Conservation (phyloP, 1,284 basidiomycete genomes). For the Jaminaea rosea region DNA sequence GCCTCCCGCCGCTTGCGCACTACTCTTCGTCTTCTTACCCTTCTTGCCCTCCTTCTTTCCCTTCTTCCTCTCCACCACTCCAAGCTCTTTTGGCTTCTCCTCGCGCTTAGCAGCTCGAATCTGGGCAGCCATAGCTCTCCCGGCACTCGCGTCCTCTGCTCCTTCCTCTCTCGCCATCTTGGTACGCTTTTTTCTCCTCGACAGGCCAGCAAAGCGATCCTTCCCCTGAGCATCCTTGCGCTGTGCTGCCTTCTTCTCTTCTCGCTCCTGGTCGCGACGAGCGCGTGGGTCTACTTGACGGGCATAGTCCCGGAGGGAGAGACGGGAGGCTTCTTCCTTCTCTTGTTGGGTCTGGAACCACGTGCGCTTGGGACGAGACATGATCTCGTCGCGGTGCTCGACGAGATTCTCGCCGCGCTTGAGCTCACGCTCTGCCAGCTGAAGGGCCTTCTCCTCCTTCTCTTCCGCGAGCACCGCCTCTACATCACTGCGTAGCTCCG, state of each 20-base stretch:
- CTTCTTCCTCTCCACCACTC: slow-evolving; percentile 17
- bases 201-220: slow-evolving; percentile 34
- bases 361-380: slow-evolving; percentile 80
- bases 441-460: slow-evolving; percentile 75
- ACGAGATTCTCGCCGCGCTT: slow-evolving; percentile 93
- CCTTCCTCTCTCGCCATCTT: slow-evolving; percentile 36
- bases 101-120: slow-evolving; percentile 39
- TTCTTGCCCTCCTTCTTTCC: slow-evolving; percentile 3
- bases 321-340: slow-evolving; percentile 64
- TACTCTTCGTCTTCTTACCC: slow-evolving; percentile 4
- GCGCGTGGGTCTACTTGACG: slow-evolving; percentile 18
- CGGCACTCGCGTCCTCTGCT: slow-evolving; percentile 17
- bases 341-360: slow-evolving; percentile 94
- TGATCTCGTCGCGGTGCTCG: slow-evolving; percentile 88
- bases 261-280: slow-evolving; percentile 10
- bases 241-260: slow-evolving; percentile 7
- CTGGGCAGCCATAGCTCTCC: slow-evolving; percentile 14
- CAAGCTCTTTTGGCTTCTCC: slow-evolving; percentile 33
- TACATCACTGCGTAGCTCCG: slow-evolving; percentile 68
- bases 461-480: slow-evolving; percentile 78
- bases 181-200: slow-evolving; percentile 28
- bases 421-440: slow-evolving; percentile 82
- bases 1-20: not conserved
- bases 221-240: slow-evolving; percentile 5
- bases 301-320: slow-evolving; percentile 17